Percentiles rank a stretch among this genome's conserved stretches.
Conservation (phyloP, 1,284 basidiomycete species). For the Austroboletus novae-zelandiae region DNA sequence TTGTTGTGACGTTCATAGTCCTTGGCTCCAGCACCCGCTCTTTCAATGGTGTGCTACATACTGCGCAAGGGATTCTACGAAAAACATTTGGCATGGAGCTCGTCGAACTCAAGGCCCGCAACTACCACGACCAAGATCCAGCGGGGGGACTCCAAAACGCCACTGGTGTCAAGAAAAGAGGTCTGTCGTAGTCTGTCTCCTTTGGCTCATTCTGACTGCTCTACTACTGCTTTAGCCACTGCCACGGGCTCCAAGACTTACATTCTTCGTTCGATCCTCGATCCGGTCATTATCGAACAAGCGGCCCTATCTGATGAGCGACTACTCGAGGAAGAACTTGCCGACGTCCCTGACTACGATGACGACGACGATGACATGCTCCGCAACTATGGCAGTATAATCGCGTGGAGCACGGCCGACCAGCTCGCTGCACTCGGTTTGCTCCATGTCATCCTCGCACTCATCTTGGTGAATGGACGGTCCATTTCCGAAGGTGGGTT, state of each 20-base stretch:
- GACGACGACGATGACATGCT: slow-evolving; percentile 41
- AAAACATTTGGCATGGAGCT: slow-evolving; percentile 73
- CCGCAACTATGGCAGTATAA: slow-evolving; percentile 56
- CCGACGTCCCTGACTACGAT: slow-evolving; percentile 39
- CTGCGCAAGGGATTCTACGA: slow-evolving; percentile 57
- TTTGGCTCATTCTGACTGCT: not conserved
- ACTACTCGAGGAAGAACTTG: slow-evolving; percentile 56
- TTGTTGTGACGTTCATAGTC: slow-evolving; percentile 38
- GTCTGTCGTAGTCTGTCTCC: slow-evolving; percentile 21
- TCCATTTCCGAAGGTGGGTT: slow-evolving; percentile 62
- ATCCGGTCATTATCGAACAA: slow-evolving; percentile 54
- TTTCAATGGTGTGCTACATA: slow-evolving; percentile 56
- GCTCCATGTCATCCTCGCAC: slow-evolving; percentile 65
- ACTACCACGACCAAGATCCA: slow-evolving; percentile 49
- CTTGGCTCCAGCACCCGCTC: slow-evolving; percentile 53
- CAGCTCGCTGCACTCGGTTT: slow-evolving; percentile 63
- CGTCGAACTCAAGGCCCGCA: slow-evolving; percentile 66
- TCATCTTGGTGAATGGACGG: slow-evolving; percentile 70
- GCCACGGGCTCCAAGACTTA: slow-evolving; percentile 66
- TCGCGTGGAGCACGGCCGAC: slow-evolving; percentile 66
- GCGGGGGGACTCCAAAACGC: slow-evolving; percentile 47
- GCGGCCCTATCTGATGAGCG: slow-evolving; percentile 53
- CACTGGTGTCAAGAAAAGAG: slow-evolving; percentile 56
- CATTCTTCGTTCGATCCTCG: slow-evolving; percentile 66
- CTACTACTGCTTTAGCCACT: slow-evolving; percentile 38